Percentiles rank a stretch among this genome's conserved stretches.
Evolutionary conservation across 768 basidiomycete species (phyloP).

Genomic region (Naganishia vishniacii): DNA sequence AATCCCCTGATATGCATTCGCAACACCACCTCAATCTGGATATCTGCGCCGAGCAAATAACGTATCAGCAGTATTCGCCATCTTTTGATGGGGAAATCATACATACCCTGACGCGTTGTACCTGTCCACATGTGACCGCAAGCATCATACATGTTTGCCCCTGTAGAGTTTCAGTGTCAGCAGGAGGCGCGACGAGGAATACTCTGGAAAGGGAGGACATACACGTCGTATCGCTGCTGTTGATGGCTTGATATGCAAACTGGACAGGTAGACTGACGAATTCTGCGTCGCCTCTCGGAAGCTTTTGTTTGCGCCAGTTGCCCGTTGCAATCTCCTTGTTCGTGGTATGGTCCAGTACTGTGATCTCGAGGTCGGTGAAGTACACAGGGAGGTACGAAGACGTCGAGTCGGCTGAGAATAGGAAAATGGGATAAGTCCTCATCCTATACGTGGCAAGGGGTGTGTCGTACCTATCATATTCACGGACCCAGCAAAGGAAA

Average conservation of each 20-base stretch:
- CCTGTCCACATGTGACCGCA: constrained; percentile 47
- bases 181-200: neutral
- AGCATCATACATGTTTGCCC: constrained; percentile 45
- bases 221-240: constrained; percentile 81
- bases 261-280: constrained; percentile 68
- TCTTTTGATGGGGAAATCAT: neutral
- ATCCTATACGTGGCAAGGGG: neutral
- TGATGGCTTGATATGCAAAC: constrained; percentile 74
- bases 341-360: constrained; percentile 66
- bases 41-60: constrained; percentile 28
- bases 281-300: constrained; percentile 66
- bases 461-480: constrained; percentile 56
- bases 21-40: constrained; percentile 64
- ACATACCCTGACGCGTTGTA: constrained; percentile 37
- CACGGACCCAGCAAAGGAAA: constrained; percentile 74
- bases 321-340: constrained; percentile 64
- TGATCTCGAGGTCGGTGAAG: constrained; percentile 63
- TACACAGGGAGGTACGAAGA: constrained; percentile 71
- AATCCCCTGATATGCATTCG: constrained; percentile 69
- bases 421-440: constrained; percentile 8
- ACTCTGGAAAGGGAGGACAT: constrained; percentile 26
- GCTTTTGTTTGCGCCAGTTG: constrained; percentile 56
- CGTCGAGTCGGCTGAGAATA: constrained; percentile 59
- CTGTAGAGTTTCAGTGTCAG: constrained; percentile 21
- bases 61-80: neutral